Conservation (phyloP, 106 monocot species). For the Gastrodia elata region DNA sequence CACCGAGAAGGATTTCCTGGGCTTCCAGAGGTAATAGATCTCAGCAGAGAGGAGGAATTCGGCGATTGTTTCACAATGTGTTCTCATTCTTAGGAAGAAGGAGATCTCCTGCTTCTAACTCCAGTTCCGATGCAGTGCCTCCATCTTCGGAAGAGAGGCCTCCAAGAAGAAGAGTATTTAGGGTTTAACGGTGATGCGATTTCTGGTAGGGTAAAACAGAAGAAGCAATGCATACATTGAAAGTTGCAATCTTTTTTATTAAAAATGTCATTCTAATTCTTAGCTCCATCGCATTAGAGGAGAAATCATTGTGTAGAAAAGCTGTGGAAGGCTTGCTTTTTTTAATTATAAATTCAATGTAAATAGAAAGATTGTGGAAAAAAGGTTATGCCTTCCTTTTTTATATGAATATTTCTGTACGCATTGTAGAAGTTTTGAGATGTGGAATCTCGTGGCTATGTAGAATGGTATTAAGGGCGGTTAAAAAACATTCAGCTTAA, state of each 20-base stretch:
- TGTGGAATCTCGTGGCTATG: too few species aligned
- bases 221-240: neutral
- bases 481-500: too few species aligned
- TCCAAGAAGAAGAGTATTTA: neutral
- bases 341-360: neutral
- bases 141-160: slow-evolving; percentile 10
- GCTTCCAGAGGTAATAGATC: slow-evolving; percentile 13
- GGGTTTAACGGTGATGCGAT: neutral
- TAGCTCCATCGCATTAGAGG: neutral
- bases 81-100: slow-evolving; percentile 16
- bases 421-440: neutral
- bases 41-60: slow-evolving; percentile 29
- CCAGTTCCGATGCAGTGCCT: neutral
- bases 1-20: slow-evolving; percentile 39
- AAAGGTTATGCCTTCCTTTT: neutral
- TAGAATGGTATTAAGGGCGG: neutral
- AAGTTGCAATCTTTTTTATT: neutral
- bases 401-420: neutral
- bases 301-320: slow-evolving; percentile 6
- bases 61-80: slow-evolving; percentile 19
- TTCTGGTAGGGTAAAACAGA: neutral
- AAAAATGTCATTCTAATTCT: neutral
- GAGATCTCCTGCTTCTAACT: neutral
- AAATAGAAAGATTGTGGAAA: slow-evolving; percentile 2
- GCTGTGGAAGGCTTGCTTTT: neutral